These are phyloP conservation scores for Zasmidium angulare DNA, from an alignment of 2,329 filamentous ascomycete genomes.

Conservation along the genomic window DNA sequence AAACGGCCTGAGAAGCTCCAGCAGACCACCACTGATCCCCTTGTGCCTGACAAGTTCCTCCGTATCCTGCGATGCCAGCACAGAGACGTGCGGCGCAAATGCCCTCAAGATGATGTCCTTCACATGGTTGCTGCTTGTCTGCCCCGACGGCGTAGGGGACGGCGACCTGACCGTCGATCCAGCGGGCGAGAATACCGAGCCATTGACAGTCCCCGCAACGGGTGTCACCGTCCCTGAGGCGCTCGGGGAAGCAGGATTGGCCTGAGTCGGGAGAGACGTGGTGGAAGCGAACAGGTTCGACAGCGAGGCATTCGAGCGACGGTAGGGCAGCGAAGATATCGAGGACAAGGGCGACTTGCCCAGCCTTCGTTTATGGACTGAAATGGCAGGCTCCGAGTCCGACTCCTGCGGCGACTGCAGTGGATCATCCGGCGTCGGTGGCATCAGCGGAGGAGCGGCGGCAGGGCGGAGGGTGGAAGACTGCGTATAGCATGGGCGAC, in stretches of 20 bases:
- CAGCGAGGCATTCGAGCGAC: constrained; percentile 53
- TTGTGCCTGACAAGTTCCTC: constrained; percentile 78
- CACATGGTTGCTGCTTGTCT: constrained; percentile 50
- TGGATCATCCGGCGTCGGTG: constrained; percentile 64
- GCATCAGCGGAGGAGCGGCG: constrained; percentile 52
- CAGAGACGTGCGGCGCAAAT: constrained; percentile 84
- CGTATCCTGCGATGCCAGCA: constrained; percentile 84
- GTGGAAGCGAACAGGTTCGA: constrained; percentile 55
- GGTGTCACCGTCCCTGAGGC: constrained; percentile 46
- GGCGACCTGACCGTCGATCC: constrained; percentile 42
- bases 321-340: constrained; percentile 55
- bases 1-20: constrained; percentile 85
- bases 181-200: constrained; percentile 46
- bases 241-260: constrained; percentile 33
- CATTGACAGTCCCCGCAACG: constrained; percentile 32
- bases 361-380: constrained; percentile 59
- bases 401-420: constrained; percentile 69
- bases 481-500: constrained; percentile 11
- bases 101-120: constrained; percentile 72
- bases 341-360: constrained; percentile 59
- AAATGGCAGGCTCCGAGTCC: constrained; percentile 63
- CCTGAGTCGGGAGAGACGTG: constrained; percentile 42
- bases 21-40: constrained; percentile 77
- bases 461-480: constrained; percentile 1
- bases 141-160: constrained; percentile 40